Base-by-base conservation (phyloP, 768 basidiomycete genomes). In the Phlebiopsis flavidoalba region DNA sequence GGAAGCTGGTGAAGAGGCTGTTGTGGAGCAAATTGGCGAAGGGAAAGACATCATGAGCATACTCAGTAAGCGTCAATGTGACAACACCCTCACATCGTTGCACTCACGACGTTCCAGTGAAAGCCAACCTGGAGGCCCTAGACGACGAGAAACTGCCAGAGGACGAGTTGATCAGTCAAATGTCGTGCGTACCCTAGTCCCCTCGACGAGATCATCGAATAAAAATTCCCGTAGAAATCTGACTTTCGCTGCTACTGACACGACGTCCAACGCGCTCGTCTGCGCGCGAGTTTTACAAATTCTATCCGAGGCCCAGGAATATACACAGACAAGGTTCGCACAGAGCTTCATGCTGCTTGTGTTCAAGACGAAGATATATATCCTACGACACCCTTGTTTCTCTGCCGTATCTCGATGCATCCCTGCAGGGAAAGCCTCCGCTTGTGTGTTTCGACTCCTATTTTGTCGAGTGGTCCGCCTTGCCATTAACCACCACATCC, bases 351-450 rank as follows among this genome's bases (percentile, higher is more conserved):
- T 11, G 40, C 24, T 5, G 61, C 57, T 61, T 8, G 46, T 19
- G 43, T 22, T 8, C 12, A 40, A 19, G 60, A 53, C 8, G 52
- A 47, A 49, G 60, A 61, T 22, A 61, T 22, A 61, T 61, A 12
- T 53, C 60, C 11, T 69, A 64, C 47, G 68, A 67, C 48, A 26
- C 54, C 21, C 60, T 69, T 15, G 55, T 63, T 17, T 56, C 58
- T 10, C 52, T 93, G 3, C 80, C 85, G 0, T 89, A 86, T 64
- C 81, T 92, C 8, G 89, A 89, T 61, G 78, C 77, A 8, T 79
- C n/a, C 86, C 3, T 77, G 86, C 4, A 76, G 82, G 2, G 87
- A 88, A 69, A 82, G 78, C 0, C 68, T 88, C 60, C 79, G 87
- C 31, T 17, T 70, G 69, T 68, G 47, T 37, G 69, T 59, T 22